A percentile compares a stretch with the other conserved stretches of the same genome.
phyloP scores from a whole-genome alignment of 176 grass and related monocot species.

The Hsuehochloa calcarea region DNA sequence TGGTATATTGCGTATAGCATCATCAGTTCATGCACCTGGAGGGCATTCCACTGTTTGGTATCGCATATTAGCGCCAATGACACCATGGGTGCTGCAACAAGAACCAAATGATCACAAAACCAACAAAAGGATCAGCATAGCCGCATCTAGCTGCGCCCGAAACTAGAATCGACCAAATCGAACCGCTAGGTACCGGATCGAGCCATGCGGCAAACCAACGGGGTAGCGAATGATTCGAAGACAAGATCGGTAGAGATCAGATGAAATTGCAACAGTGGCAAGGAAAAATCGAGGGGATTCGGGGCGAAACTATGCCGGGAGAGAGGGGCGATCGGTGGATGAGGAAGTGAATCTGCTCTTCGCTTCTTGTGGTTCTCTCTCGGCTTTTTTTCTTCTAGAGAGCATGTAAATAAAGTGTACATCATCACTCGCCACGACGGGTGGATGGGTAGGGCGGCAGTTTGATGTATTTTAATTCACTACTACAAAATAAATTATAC shows the following conservation, averaged over 20 bases:
- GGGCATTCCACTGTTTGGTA: constrained; percentile 71
- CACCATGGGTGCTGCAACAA: constrained; percentile 48
- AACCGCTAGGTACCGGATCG: neutral
- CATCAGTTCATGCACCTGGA: constrained; percentile 47
- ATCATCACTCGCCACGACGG: too few species aligned
- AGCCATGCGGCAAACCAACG: neutral
- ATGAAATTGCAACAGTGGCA: neutral
- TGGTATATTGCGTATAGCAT: neutral
- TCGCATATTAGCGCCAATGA: constrained; percentile 65
- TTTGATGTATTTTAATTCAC: too few species aligned
- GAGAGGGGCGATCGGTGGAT: neutral
- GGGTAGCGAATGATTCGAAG: neutral
- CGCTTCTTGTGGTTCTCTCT: neutral
- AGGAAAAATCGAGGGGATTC: neutral
- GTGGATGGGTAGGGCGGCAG: too few species aligned
- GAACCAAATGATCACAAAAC: neutral
- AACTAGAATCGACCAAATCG: neutral
- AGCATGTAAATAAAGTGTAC: too few species aligned
- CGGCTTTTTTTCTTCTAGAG: constrained; percentile 23
- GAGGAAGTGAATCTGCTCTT: constrained; percentile 21
- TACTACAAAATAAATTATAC: too few species aligned
- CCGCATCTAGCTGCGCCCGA: too few species aligned
- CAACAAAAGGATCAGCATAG: neutral
- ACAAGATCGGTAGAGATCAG: neutral
- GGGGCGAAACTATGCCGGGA: neutral